phyloP scores from a whole-genome alignment of 805 yeast genomes.

The Yarrowia alimentaria region DNA sequence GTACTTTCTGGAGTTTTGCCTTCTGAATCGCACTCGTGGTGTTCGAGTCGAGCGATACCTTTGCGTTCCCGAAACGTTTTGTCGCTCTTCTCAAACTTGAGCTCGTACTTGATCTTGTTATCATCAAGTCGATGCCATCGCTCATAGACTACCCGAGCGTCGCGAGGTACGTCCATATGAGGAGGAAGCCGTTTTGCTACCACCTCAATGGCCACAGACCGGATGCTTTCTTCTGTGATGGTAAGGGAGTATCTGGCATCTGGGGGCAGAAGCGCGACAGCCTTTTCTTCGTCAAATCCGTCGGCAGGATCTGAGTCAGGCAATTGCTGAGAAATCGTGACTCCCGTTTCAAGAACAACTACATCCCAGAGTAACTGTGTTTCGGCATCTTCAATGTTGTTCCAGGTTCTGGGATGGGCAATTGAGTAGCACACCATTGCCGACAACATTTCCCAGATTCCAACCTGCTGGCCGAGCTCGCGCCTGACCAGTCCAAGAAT shows the following conservation, averaged over 20 bases:
- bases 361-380: slow-evolving; percentile 39
- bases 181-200: slow-evolving; percentile 26
- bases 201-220: slow-evolving; percentile 31
- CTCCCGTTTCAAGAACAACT: slow-evolving; percentile 39
- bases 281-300: slow-evolving; percentile 30
- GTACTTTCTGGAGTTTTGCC: neutral
- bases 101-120: slow-evolving; percentile 27
- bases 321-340: slow-evolving; percentile 31
- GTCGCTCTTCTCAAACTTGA: slow-evolving; percentile 30
- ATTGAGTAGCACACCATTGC: slow-evolving; percentile 38
- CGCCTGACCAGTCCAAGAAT: slow-evolving; percentile 35
- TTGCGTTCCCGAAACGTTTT: slow-evolving; percentile 30
- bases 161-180: slow-evolving; percentile 29
- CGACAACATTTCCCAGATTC: slow-evolving; percentile 36
- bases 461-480: slow-evolving; percentile 38
- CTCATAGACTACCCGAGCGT: slow-evolving; percentile 28
- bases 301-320: slow-evolving; percentile 27
- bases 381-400: slow-evolving; percentile 33
- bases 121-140: slow-evolving; percentile 20
- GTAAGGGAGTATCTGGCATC: slow-evolving; percentile 32
- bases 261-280: slow-evolving; percentile 30
- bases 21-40: slow-evolving; percentile 11
- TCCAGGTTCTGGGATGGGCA: slow-evolving; percentile 36
- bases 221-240: slow-evolving; percentile 29
- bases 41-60: slow-evolving; percentile 27